Percentiles rank a stretch among this genome's conserved stretches.
Conservation (phyloP, 1,284 basidiomycete genomes). For the Malassezia arunalokei region DNA sequence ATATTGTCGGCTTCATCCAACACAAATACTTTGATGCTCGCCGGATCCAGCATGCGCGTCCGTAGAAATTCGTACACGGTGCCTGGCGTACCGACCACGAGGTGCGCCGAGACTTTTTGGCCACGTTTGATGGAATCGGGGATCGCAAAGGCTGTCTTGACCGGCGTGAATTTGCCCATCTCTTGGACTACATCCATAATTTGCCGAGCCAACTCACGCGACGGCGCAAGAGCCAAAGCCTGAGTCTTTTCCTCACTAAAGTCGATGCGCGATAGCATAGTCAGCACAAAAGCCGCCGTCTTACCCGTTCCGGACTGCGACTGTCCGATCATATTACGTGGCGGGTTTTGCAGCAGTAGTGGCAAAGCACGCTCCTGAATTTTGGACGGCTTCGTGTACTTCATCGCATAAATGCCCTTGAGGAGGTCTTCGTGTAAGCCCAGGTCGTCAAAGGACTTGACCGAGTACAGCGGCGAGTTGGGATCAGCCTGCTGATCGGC, state of each 20-base stretch:
- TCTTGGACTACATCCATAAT: slow-evolving; percentile 86
- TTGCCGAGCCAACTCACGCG: slow-evolving; percentile 89
- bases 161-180: slow-evolving; percentile 88
- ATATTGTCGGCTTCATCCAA: slow-evolving; percentile 98
- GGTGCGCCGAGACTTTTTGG: slow-evolving; percentile 68
- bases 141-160: slow-evolving; percentile 88
- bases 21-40: slow-evolving; percentile 79
- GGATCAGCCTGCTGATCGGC: slow-evolving; percentile 94
- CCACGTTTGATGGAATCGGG: slow-evolving; percentile 61
- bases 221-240: slow-evolving; percentile 51
- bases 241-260: slow-evolving; percentile 71
- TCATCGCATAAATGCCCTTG: slow-evolving; percentile 92
- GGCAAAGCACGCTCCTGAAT: slow-evolving; percentile 96
- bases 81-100: slow-evolving; percentile 92
- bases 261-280: slow-evolving; percentile 91
- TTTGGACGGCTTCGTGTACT: slow-evolving; percentile 94
- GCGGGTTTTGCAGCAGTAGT: slow-evolving; percentile 79
- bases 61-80: slow-evolving; percentile 72
- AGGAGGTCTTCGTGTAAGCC: slow-evolving; percentile 63
- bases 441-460: slow-evolving; percentile 73
- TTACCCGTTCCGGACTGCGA: slow-evolving; percentile 99
- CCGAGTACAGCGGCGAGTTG: slow-evolving; percentile 85
- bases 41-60: slow-evolving; percentile 53
- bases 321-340: slow-evolving; percentile 96
- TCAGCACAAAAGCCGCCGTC: slow-evolving; percentile 93